Evolutionary conservation across 1,284 basidiomycete genomes (phyloP).

Genomic region (Cryptococcus sp.): DNA sequence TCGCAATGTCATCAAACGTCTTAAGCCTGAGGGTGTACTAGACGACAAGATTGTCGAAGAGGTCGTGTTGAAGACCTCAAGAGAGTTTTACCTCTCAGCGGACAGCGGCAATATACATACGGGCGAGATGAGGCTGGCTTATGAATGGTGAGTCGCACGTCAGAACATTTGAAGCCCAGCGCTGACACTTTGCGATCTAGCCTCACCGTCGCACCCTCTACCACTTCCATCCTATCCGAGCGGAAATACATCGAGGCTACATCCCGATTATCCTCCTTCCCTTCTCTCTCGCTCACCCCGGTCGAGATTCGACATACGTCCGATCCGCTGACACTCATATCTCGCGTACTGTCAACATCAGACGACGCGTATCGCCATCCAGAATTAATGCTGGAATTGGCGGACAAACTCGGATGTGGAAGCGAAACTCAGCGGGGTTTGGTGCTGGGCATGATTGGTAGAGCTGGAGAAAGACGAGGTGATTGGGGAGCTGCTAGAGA

Average conservation of each 20-base stretch:
- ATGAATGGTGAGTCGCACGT: slow-evolving; percentile 71
- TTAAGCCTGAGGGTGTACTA: slow-evolving; percentile 60
- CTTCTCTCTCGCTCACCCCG: slow-evolving; percentile 74
- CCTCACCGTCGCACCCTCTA: slow-evolving; percentile 67
- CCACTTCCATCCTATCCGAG: slow-evolving; percentile 66
- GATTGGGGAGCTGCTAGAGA: slow-evolving; percentile 75
- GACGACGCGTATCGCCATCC: slow-evolving; percentile 83
- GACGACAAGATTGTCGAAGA: slow-evolving; percentile 64
- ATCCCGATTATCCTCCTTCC: slow-evolving; percentile 65
- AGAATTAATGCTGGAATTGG: slow-evolving; percentile 83
- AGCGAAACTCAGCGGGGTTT: slow-evolving; percentile 75
- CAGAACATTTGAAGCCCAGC: neutral
- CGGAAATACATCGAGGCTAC: slow-evolving; percentile 94
- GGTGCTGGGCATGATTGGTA: slow-evolving; percentile 81
- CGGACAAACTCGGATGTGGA: slow-evolving; percentile 78
- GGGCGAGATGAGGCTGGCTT: slow-evolving; percentile 92
- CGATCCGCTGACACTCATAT: slow-evolving; percentile 74
- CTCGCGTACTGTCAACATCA: slow-evolving; percentile 73
- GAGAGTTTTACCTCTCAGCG: slow-evolving; percentile 91
- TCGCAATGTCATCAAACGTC: slow-evolving; percentile 63
- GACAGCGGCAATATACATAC: slow-evolving; percentile 83
- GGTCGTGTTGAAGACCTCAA: slow-evolving; percentile 74
- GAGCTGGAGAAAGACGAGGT: slow-evolving; percentile 74
- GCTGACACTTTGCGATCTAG: slow-evolving; percentile 53
- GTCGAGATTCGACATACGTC: slow-evolving; percentile 86